Base-by-base conservation (phyloP, 2,329 filamentous ascomycete species). In the Rhexocercosporidium sp. region DNA sequence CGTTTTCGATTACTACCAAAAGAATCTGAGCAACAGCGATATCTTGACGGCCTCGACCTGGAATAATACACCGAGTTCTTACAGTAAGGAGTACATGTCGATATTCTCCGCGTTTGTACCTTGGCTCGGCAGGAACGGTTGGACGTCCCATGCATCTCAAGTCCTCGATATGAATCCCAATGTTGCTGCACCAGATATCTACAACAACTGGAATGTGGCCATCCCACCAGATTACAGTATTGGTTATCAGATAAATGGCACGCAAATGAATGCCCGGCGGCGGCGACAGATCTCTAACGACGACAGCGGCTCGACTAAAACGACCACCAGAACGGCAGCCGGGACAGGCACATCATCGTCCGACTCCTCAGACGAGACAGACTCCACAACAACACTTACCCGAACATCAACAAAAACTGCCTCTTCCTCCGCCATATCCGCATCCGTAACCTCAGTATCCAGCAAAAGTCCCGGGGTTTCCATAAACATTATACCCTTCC, bases 1-100 rank as follows among this genome's bases (percentile, higher is more conserved):
- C 27, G 25, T 37, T 12, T 61, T 68, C 20, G 62, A 68, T 34
- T 59, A 59, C 14, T 68, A 62, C 12, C 31, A 25, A 7, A 62
- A 37, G 8, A 44, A 20, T 18, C 29, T 47, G 27, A 12, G 8
- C 25, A 12, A 27, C 6, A 6, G 1, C 8, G 12, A 20, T 25
- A 60, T 60, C 11, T 29, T 51, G 12, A 51, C 47, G 25, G 47
- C 47, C 1, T 51, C 20, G n/a, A 25, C 47, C 3, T 22, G 9
- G 11, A 22, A 22, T 12, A 25, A 1, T 9, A 16, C 47, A 12
- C 7, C 25, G 1, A 51, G 14, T 14, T 51, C 47, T 7, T 51
- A 25, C n/a, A 12, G 20, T 9, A 11, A 25, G 3, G 47, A 51
- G 25, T 51, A 51, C 25, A 51, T 51, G 47, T 22, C 47, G 25